Evolutionary conservation across 1,139 yeast species (phyloP), one percentile per base, ranked within the genome.

Genomic region (Kluyveromyces sp.): DNA sequence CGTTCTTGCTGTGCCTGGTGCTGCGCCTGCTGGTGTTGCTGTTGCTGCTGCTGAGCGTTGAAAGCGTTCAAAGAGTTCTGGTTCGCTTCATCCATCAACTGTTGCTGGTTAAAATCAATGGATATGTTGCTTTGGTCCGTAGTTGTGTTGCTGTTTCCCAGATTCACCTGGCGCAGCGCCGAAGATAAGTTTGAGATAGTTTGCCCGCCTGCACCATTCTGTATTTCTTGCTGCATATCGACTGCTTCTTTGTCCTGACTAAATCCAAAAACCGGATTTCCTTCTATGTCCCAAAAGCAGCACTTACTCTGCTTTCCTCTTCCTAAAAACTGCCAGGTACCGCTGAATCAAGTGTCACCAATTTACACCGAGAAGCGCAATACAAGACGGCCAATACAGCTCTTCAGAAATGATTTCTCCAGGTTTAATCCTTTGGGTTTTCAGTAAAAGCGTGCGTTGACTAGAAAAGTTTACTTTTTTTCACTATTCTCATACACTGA

Each of bases 151-250:
- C 56, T 54, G 40, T 50, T 53, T 15, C 57, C 53, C 33, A 58
- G 40, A 43, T 55, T 54, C 26, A 60, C 62, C 40, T 58, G 62
- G 36, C 60, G 61, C 17, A 60, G 50, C 7, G 64, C 64, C 43
- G 56, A 58, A 9, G 64, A 60, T 18, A 60, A 46, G 40, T 58
- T 55, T 2, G 64, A 60, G 7, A 60, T 51, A 3, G 45, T 38
- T 15, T 42, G 39, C 13, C 45, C 45, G 12, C 46, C 39, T 9
- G 25, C 36, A 13, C 46, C 44, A 33, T 42, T 42, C 18, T 35
- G 36, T 30, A 30, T 30, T 13, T 42, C 42, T 25, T 42, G 42
- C 29, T 42, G 45, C 45, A 42, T 42, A 11, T 29, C 30, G 32
- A 13, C 3, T n/a, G 3, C 9, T n/a, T 9, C 17, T 17, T 9